These are phyloP conservation scores for Penicillium thymicola DNA, from an alignment of 2,329 filamentous ascomycete species.

Conservation along the genomic window DNA sequence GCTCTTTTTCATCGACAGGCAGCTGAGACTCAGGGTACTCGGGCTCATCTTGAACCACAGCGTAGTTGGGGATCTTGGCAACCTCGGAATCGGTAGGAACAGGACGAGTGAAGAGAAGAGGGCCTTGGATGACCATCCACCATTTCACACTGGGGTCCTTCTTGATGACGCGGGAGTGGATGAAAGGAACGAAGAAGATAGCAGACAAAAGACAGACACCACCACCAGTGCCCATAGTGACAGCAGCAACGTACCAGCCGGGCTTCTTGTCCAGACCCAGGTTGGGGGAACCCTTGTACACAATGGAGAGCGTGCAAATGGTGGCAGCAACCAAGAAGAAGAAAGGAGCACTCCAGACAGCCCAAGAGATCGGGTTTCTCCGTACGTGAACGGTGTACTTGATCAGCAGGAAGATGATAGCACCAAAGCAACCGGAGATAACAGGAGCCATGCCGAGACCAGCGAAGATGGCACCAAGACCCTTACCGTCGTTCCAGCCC, in stretches of 20 bases:
- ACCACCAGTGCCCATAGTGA: conserved; percentile 62
- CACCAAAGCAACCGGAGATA: conserved; percentile 63
- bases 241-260: conserved; percentile 62
- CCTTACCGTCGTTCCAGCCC: conserved; percentile 67
- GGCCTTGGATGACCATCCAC: conserved; percentile 62
- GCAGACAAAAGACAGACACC: conserved; percentile 59
- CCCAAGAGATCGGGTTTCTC: conserved; percentile 68
- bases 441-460: conserved; percentile 62
- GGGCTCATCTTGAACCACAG: conserved; percentile 66
- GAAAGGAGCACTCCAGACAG: conserved; percentile 68
- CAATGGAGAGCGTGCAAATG: conserved; percentile 71
- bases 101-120: conserved; percentile 61
- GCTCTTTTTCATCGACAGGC: conserved; percentile 23
- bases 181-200: conserved; percentile 70
- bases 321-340: conserved; percentile 75
- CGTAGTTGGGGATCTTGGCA: conserved; percentile 69
- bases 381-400: conserved; percentile 69
- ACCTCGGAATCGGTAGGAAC: conserved; percentile 51
- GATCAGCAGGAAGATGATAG: conserved; percentile 69
- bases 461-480: conserved; percentile 68
- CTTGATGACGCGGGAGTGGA: conserved; percentile 66
- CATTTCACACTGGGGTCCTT: conserved; percentile 63
- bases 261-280: conserved; percentile 61
- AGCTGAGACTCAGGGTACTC: conserved; percentile 43
- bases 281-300: conserved; percentile 75